Conservation (phyloP, 2,329 filamentous ascomycete genomes). For the Hypoxylon sp. region DNA sequence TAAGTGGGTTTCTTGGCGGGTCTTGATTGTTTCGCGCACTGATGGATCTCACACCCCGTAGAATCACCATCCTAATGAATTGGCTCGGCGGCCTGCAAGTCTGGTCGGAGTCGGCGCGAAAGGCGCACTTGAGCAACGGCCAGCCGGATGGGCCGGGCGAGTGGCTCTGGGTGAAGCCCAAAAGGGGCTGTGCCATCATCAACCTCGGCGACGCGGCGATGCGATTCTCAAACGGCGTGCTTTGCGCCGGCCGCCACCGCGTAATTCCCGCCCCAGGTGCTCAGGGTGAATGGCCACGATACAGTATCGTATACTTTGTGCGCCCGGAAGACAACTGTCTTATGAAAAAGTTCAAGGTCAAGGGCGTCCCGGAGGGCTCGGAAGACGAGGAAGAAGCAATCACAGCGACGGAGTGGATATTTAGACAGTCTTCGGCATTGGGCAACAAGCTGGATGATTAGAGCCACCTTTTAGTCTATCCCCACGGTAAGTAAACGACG, state of each 20-base stretch:
- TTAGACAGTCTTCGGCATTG: conserved; percentile 15
- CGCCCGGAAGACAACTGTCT: conserved; percentile 50
- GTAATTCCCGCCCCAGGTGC: conserved; percentile 51
- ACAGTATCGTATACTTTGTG: conserved; percentile 54
- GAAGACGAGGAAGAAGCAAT: conserved; percentile 43
- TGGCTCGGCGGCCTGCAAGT: conserved; percentile 56
- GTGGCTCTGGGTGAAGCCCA: conserved; percentile 54
- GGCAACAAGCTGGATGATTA: conserved; percentile 37
- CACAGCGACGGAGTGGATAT: conserved; percentile 48
- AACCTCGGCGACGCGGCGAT: conserved; percentile 56
- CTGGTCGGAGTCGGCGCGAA: conserved; percentile 48
- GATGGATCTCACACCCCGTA: conserved; percentile 24
- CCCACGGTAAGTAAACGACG: not conserved
- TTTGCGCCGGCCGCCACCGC: conserved; percentile 53
- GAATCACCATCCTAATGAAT: conserved; percentile 55
- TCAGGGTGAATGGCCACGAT: conserved; percentile 50
- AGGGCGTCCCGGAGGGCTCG: conserved; percentile 40
- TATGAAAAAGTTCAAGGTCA: conserved; percentile 46
- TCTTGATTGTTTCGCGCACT: not conserved
- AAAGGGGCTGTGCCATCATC: conserved; percentile 53
- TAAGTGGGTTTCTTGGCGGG: not conserved
- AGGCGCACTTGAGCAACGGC: conserved; percentile 41
- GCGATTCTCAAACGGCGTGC: conserved; percentile 50
- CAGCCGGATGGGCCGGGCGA: conserved; percentile 47
- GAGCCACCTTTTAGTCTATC: not conserved